Percentiles rank a stretch among this genome's conserved stretches.
Evolutionary conservation across 2,329 filamentous ascomycete genomes (phyloP).

Genomic region (Colletotrichum plurivorum): DNA sequence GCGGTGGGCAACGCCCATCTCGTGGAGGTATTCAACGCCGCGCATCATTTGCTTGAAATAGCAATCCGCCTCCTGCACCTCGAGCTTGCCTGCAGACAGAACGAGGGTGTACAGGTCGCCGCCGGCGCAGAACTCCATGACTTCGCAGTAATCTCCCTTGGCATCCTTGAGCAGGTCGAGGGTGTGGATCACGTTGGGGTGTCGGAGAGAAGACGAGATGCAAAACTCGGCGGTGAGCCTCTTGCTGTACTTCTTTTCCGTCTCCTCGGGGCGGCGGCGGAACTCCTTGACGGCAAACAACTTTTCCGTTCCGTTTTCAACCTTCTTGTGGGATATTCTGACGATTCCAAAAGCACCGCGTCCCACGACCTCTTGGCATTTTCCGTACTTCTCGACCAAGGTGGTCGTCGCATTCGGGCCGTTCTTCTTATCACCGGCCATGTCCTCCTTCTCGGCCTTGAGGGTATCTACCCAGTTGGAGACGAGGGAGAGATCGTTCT

Average conservation of each 20-base stretch:
- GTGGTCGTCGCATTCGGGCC: conserved; percentile 82
- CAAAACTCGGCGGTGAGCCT: conserved; percentile 97
- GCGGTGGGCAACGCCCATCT: conserved; percentile 98
- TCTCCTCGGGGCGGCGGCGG: conserved; percentile 92
- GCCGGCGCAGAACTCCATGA: conserved; percentile 99
- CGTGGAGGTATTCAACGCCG: conserved; percentile 98
- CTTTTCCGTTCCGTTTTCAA: conserved; percentile 88
- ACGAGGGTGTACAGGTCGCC: conserved; percentile 96
- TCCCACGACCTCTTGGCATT: conserved; percentile 97
- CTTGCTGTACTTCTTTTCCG: conserved; percentile 97
- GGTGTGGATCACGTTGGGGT: conserved; percentile 98
- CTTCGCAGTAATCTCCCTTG: conserved; percentile 98
- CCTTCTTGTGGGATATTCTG: conserved; percentile 95
- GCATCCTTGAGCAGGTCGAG: conserved; percentile 95
- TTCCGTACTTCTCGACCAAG: conserved; percentile 96
- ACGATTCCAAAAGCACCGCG: conserved; percentile 98
- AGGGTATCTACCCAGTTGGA: conserved; percentile 97
- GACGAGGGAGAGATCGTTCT: conserved; percentile 91
- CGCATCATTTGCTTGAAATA: conserved; percentile 99
- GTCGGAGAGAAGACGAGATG: conserved; percentile 95
- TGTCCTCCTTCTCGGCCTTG: conserved; percentile 81
- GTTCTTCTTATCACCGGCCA: conserved; percentile 82
- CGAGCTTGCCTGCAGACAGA: conserved; percentile 90
- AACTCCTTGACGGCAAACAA: conserved; percentile 99
- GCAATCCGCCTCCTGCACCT: conserved; percentile 94